A percentile compares a stretch with the other conserved stretches of the same genome.
These are phyloP conservation scores for Pharnaceum exiguum DNA, from an alignment of 148 eudicot genomes.

Conservation along the genomic window DNA sequence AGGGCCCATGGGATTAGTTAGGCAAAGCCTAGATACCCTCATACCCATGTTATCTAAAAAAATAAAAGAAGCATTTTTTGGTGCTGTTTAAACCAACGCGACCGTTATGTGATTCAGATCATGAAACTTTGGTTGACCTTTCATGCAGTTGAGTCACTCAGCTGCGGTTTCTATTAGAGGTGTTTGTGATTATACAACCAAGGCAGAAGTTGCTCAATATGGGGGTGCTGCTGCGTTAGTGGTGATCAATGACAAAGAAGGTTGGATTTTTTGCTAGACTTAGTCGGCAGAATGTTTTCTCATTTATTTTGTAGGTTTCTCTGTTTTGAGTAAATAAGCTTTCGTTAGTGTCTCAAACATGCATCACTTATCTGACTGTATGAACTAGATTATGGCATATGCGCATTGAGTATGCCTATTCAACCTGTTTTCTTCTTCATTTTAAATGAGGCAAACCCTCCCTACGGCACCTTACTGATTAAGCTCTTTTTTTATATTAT, in stretches of 20 bases:
- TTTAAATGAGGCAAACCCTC: no score
- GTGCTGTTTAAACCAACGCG: background rate
- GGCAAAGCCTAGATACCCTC: no score
- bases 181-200: constrained; percentile 53
- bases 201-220: constrained; percentile 57
- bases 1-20: no score
- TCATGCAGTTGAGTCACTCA: constrained; percentile 45
- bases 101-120: background rate
- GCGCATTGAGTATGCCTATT: no score
- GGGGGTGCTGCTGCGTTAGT: constrained; percentile 70
- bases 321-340: background rate
- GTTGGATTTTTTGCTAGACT: constrained; percentile 33
- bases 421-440: no score
- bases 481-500: no score
- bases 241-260: constrained; percentile 54
- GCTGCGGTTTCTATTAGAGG: constrained; percentile 57
- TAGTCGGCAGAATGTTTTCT: no score
- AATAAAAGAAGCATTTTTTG: background rate
- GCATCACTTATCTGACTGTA: no score
- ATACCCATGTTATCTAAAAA: background rate
- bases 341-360: background rate
- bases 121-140: background rate
- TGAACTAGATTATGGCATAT: no score
- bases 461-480: no score
- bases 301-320: background rate